Evolutionary conservation across 306 rosid species (phyloP).

Genomic region (Rosa rugosa): DNA sequence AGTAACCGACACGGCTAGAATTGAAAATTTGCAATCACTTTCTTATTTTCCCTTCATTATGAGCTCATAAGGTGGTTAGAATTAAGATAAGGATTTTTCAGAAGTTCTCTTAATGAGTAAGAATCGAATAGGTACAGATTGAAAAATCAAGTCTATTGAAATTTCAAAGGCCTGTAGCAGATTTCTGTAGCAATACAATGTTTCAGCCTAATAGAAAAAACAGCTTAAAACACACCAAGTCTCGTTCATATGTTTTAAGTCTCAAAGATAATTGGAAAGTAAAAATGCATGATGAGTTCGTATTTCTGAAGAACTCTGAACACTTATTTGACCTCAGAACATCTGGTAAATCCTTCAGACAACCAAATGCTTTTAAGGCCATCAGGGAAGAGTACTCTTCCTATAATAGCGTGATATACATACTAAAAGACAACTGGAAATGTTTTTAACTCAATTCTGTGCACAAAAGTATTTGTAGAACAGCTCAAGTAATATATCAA

Average conservation of each 20-base stretch:
- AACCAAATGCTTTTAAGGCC: background rate
- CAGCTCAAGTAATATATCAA: background rate
- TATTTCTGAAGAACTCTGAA: background rate
- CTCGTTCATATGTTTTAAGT: conserved; percentile 4
- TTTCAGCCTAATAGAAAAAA: background rate
- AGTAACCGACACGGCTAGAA: background rate
- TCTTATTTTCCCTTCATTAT: background rate
- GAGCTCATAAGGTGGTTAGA: background rate
- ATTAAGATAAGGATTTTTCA: background rate
- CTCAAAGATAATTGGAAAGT: background rate
- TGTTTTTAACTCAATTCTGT: background rate
- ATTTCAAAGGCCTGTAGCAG: background rate
- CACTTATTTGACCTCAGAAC: background rate
- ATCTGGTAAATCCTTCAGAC: background rate
- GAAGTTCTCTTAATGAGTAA: background rate
- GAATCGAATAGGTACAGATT: background rate
- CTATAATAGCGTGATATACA: background rate
- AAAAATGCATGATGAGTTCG: background rate
- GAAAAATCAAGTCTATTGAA: background rate
- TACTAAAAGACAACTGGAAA: background rate
- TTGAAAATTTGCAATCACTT: background rate
- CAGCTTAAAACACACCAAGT: background rate
- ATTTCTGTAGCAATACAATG: background rate
- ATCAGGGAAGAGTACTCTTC: background rate
- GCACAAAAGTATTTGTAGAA: background rate